phyloP scores from a whole-genome alignment of 371 early-diverging fungal genomes.

The Lichtheimia corymbifera region DNA sequence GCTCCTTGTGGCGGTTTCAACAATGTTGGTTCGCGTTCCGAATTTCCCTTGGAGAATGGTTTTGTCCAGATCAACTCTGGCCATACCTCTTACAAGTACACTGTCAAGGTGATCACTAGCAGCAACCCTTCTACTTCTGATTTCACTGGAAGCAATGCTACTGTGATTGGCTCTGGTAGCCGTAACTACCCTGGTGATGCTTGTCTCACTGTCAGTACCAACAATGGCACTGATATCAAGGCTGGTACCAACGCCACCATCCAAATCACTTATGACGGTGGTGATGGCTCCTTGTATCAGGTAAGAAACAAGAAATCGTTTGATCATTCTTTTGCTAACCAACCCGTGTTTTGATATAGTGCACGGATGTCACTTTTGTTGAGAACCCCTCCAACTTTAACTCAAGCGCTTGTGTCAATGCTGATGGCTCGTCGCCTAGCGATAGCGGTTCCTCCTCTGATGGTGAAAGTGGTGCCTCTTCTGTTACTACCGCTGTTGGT shows the following conservation, averaged over 20 bases:
- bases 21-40: constrained; percentile 30
- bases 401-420: constrained; percentile 43
- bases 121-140: constrained; percentile 44
- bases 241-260: constrained; percentile 57
- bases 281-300: constrained; percentile 61
- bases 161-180: constrained; percentile 27
- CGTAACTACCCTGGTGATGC: constrained; percentile 42
- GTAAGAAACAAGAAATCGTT: constrained; percentile 14
- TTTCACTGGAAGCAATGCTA: constrained; percentile 22
- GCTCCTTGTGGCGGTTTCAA: constrained; percentile 60
- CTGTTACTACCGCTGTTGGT: neutral
- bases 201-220: constrained; percentile 48
- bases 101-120: constrained; percentile 44
- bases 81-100: constrained; percentile 46
- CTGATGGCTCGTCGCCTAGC: constrained; percentile 22
- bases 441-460: constrained; percentile 2
- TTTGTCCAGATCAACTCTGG: constrained; percentile 54
- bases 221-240: constrained; percentile 25
- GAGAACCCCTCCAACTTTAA: constrained; percentile 41
- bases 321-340: neutral
- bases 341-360: constrained; percentile 21
- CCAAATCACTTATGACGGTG: constrained; percentile 58
- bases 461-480: constrained; percentile 7
- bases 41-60: constrained; percentile 49
- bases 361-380: constrained; percentile 55